phyloP scores from a whole-genome alignment of 176 grass and related monocot genomes.

The Ampelocalamus luodianensis region DNA sequence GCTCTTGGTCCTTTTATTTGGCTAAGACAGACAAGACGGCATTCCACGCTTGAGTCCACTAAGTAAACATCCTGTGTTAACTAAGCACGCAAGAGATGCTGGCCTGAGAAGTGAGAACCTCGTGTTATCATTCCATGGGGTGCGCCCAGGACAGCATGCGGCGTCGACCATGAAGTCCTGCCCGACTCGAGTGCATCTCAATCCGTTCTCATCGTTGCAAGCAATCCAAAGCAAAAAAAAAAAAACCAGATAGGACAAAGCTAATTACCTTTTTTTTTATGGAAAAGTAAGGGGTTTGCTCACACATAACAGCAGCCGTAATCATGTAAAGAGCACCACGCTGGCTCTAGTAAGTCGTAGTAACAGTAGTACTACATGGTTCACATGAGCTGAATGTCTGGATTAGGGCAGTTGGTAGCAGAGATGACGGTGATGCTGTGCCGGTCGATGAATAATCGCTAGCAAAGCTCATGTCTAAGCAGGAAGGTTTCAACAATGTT shows the following conservation, averaged over 20 bases:
- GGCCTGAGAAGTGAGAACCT: neutral
- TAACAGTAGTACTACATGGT: neutral
- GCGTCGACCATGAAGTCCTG: conserved; percentile 39
- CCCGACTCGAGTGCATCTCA: conserved; percentile 45
- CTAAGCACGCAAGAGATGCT: conserved; percentile 20
- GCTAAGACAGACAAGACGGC: conserved; percentile 23
- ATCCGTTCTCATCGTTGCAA: neutral
- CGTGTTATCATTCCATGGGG: conserved; percentile 42
- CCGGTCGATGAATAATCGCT: conserved; percentile 5
- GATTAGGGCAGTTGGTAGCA: neutral
- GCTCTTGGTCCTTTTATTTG: neutral
- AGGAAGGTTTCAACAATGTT: neutral
- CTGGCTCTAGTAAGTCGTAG: neutral
- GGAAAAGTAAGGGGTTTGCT: conserved; percentile 31
- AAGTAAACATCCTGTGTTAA: conserved; percentile 17
- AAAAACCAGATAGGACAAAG: conserved; percentile 17
- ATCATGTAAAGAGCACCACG: conserved; percentile 52
- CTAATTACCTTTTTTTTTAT: conserved; percentile 20
- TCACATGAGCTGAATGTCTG: neutral
- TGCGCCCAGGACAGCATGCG: conserved; percentile 39
- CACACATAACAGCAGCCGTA: conserved; percentile 40
- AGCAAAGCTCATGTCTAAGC: neutral
- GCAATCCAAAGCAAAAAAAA: neutral
- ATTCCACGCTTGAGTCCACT: neutral
- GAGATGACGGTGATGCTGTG: neutral